Conservation (phyloP, 495 filamentous ascomycete species). For the Xylaria longipes region DNA sequence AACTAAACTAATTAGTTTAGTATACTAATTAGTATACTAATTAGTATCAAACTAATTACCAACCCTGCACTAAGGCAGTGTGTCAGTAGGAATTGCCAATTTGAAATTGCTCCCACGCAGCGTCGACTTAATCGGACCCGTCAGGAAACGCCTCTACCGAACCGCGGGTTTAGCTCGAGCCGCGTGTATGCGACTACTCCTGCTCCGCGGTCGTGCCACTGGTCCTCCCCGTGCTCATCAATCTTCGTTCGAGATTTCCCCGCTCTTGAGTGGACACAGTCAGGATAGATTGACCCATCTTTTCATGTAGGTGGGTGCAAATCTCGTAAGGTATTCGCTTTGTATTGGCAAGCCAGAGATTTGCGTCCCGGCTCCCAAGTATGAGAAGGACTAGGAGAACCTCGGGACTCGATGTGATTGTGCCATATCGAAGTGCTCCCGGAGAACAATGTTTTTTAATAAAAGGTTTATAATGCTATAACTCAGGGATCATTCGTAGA, state of each 20-base stretch:
- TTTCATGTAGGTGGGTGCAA: conserved; percentile 10
- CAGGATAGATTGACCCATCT: conserved; percentile 9
- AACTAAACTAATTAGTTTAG: too few relatives aligned
- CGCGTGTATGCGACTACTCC: background rate
- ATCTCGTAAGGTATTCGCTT: conserved; percentile 7
- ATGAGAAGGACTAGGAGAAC: background rate
- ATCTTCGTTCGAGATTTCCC: background rate
- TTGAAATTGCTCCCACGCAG: conserved; percentile 11
- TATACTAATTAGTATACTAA: too few relatives aligned
- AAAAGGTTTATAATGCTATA: background rate
- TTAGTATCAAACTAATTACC: too few relatives aligned
- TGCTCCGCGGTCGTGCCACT: conserved; percentile 3
- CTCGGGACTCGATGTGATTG: background rate
- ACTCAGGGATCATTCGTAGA: background rate
- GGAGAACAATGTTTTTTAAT: background rate
- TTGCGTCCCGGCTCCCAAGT: background rate
- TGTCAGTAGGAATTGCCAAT: background rate
- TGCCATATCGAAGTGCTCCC: background rate
- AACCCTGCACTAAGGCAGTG: conserved; percentile 22
- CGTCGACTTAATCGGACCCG: conserved; percentile 5
- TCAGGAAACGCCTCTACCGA: conserved; percentile 2
- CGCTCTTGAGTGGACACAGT: conserved; percentile 10
- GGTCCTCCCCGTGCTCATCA: background rate
- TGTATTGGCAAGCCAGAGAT: background rate
- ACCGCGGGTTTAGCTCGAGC: background rate